A percentile compares a stretch with the other conserved stretches of the same genome.
These are phyloP conservation scores for Carallia brachiata DNA, from an alignment of 345 rosid species.

Conservation along the genomic window DNA sequence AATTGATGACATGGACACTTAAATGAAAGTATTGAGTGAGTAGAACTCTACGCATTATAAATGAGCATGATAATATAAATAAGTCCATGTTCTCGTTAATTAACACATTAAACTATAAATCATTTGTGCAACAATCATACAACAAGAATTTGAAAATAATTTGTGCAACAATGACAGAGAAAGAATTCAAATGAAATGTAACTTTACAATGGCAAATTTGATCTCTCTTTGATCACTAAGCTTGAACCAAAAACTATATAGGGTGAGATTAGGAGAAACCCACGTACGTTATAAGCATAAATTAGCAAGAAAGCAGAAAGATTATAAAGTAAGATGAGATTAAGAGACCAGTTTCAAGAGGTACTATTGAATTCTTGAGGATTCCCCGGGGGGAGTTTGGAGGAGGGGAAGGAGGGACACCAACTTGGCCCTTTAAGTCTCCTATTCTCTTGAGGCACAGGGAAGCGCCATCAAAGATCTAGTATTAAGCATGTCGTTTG, in stretches of 20 bases:
- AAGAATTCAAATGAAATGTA: background rate
- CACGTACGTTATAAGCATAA: background rate
- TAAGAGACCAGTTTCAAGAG: background rate
- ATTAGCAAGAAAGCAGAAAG: background rate
- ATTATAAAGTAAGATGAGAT: background rate
- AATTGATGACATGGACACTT: no score
- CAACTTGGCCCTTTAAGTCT: no score
- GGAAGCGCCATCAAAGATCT: background rate
- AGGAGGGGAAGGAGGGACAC: no score
- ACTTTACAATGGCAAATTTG: background rate
- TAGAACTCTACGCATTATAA: no score
- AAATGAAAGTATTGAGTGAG: no score
- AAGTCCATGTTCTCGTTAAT: no score
- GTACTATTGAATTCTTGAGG: background rate
- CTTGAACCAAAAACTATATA: background rate
- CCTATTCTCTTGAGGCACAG: no score
- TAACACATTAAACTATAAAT: background rate
- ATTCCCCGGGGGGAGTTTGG: no score
- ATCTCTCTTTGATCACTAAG: background rate
- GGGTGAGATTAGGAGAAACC: background rate
- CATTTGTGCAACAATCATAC: background rate
- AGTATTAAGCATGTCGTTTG: background rate
- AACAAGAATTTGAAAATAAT: background rate
- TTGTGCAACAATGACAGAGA: background rate
- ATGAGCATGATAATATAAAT: no score